These are phyloP conservation scores for Phytophthora syringae DNA, from an alignment of 352 stramenopile genomes.

Conservation along the genomic window DNA sequence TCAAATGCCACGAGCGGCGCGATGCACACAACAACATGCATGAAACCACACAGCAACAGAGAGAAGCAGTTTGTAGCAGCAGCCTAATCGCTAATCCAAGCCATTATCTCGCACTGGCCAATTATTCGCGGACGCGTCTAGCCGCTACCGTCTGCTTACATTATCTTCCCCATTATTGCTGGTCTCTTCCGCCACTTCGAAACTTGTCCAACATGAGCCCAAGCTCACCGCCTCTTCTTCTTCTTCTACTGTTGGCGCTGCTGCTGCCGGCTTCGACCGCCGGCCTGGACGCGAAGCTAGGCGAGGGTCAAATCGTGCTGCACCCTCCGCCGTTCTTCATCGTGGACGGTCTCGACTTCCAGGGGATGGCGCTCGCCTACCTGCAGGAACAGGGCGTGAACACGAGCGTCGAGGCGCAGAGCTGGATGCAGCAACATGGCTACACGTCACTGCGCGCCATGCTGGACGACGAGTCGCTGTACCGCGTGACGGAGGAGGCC, in stretches of 20 bases:
- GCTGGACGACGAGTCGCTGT: conserved; percentile 61
- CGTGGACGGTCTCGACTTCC: conserved; percentile 54
- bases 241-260: conserved; percentile 14
- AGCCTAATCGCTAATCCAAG: conserved; percentile 14
- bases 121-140: conserved; percentile 1
- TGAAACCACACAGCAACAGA: conserved; percentile 3
- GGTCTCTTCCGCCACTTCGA: conserved; percentile 11
- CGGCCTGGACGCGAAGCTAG: conserved; percentile 26
- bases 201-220: conserved; percentile 10
- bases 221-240: background rate
- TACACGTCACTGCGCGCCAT: conserved; percentile 57
- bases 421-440: conserved; percentile 44
- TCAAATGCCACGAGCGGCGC: conserved; percentile 5
- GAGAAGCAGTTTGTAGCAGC: background rate
- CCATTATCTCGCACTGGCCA: conserved; percentile 25
- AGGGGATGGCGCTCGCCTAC: conserved; percentile 53
- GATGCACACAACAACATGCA: conserved; percentile 14
- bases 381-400: conserved; percentile 59
- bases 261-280: conserved; percentile 5
- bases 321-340: conserved; percentile 61
- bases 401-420: conserved; percentile 52
- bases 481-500: conserved; percentile 55
- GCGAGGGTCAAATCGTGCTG: conserved; percentile 54
- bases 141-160: conserved; percentile 6
- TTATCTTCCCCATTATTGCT: conserved; percentile 20